Conservation (phyloP, 345 rosid genomes). For the Mercurialis annua region DNA sequence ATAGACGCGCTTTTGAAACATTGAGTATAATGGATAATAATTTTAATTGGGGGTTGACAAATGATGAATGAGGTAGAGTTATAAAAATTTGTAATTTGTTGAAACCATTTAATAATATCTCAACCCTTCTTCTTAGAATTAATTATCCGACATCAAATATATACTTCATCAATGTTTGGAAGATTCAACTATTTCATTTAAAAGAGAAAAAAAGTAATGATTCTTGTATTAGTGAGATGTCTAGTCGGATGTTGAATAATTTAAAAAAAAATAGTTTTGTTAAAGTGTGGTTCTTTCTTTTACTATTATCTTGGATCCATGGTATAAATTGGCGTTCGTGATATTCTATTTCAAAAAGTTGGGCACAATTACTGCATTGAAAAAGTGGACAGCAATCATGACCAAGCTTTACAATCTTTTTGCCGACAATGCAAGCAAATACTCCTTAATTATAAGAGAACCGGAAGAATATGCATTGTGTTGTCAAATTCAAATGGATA, state of each 20-base stretch:
- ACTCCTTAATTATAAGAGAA: no score
- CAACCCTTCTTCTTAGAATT: neutral
- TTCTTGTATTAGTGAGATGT: neutral
- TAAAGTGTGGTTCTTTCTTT: slow-evolving; percentile 3
- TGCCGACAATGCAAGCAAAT: neutral
- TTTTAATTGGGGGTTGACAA: neutral
- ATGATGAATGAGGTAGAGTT: neutral
- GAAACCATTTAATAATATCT: neutral
- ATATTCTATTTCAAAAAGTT: neutral
- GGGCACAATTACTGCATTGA: neutral
- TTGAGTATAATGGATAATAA: neutral
- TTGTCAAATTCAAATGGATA: no score
- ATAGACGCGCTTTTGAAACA: neutral
- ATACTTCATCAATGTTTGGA: slow-evolving; percentile 1
- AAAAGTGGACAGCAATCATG: neutral
- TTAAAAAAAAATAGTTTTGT: neutral
- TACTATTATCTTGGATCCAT: neutral
- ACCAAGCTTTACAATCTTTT: neutral
- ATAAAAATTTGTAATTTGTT: slow-evolving; percentile 1
- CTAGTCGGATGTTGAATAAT: neutral
- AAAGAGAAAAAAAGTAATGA: no score
- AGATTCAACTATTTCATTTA: neutral
- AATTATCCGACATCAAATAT: neutral
- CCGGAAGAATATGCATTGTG: no score
- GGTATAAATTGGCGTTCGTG: neutral